phyloP scores from a whole-genome alignment of 2,329 filamentous ascomycete species.

The Chaetomium olivaceum region DNA sequence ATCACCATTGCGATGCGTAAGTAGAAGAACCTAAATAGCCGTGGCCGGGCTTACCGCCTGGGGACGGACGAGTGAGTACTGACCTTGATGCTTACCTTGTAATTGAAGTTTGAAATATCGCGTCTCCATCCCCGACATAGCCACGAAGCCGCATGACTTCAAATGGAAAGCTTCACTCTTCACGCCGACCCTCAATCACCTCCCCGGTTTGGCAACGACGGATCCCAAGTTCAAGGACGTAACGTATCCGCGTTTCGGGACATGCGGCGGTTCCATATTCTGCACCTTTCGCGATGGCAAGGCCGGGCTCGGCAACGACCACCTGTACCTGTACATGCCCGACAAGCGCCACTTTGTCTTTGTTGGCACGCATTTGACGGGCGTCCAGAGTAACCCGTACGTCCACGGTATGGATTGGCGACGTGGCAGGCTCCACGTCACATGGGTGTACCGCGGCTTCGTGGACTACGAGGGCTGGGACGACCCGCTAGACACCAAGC shows the following conservation, averaged over 20 bases:
- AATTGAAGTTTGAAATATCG: constrained; percentile 41
- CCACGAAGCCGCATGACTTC: constrained; percentile 37
- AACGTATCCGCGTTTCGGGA: constrained; percentile 53
- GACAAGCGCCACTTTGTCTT: constrained; percentile 40
- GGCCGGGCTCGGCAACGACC: constrained; percentile 51
- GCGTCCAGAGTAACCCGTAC: constrained; percentile 52
- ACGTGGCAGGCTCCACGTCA: constrained; percentile 43
- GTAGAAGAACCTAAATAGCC: neutral
- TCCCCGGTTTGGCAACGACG: constrained; percentile 39
- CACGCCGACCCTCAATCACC: constrained; percentile 39
- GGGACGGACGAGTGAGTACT: constrained; percentile 21
- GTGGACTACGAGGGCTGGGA: constrained; percentile 48
- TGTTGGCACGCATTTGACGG: constrained; percentile 46
- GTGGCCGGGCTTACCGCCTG: neutral
- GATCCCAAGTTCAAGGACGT: constrained; percentile 42
- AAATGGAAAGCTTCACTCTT: constrained; percentile 42
- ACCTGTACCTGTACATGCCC: constrained; percentile 47
- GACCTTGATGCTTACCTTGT: neutral
- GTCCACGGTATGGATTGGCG: constrained; percentile 47
- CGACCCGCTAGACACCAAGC: constrained; percentile 42
- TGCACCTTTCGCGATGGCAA: constrained; percentile 54
- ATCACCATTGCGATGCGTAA: constrained; percentile 48
- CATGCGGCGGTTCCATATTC: constrained; percentile 43
- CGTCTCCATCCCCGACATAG: constrained; percentile 38
- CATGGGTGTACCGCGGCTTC: constrained; percentile 54